Evolutionary conservation across 208 protist genomes (phyloP).

Genomic region (Sergeia podlipaevii): DNA sequence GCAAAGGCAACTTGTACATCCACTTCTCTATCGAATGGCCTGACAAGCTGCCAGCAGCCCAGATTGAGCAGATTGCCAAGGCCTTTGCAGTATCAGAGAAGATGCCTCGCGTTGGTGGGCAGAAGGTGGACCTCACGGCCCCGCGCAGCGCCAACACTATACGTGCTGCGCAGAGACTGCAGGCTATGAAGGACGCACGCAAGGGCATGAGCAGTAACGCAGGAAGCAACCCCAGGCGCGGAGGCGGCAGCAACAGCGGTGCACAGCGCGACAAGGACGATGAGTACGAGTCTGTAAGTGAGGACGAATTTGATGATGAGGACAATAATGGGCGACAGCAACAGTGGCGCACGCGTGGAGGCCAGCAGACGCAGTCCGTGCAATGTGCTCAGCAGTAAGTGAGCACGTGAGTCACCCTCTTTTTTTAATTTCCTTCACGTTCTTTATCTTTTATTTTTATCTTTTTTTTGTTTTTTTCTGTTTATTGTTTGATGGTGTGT

Average conservation of each 20-base stretch:
- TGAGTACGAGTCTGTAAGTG: conserved; percentile 27
- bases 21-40: conserved; percentile 89
- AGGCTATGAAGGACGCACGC: neutral
- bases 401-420: neutral
- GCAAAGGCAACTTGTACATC: conserved; percentile 79
- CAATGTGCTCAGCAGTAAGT: conserved; percentile 71
- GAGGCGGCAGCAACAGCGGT: neutral
- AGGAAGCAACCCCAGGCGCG: neutral
- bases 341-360: conserved; percentile 18
- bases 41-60: conserved; percentile 22
- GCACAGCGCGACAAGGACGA: conserved; percentile 24
- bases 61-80: conserved; percentile 31
- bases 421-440: too few species aligned
- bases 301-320: conserved; percentile 29
- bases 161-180: neutral
- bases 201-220: conserved; percentile 1
- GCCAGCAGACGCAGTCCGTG: conserved; percentile 30
- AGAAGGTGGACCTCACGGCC: conserved; percentile 13
- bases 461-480: neutral
- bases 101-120: conserved; percentile 47
- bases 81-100: conserved; percentile 36
- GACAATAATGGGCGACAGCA: conserved; percentile 11
- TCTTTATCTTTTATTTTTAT: too few species aligned
- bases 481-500: too few species aligned
- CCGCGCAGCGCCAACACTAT: neutral